Evolutionary conservation across 305 asterid genomes (phyloP), one percentile per base, ranked within the genome.

Genomic region (Fraxinus sp.): DNA sequence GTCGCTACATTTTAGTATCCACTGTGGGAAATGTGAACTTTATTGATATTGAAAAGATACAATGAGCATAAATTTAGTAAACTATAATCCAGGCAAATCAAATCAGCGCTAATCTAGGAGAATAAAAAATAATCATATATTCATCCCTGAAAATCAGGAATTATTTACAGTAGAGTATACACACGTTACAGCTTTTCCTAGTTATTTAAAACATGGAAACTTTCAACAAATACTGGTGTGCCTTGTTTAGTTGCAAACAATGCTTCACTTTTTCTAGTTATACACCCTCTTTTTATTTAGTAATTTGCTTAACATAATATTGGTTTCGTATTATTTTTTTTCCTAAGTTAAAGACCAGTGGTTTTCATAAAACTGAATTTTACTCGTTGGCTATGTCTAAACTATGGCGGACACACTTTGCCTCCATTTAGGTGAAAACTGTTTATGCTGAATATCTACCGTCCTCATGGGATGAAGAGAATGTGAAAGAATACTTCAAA

Each of bases 371-470:
- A 81, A 79, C 75, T 79, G 71, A 46, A 79, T 39, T 80, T 57
- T 26, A 24, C 49, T 46, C 76, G 44, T 74, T 52, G 64, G 55
- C 62, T 35, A 35, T 49, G 28, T 72, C 86, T 83, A 81, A 87
- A 76, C 37, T 81, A 55, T 72, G 77, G 77, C 79, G 18, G 81
- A 46, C 44, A 41, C 84, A 82, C 79, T 82, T 86, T 85, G 76
- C 77, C 74, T 84, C 73, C 82, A 71, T 83, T 46, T 80, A 92
- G 95, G 94, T 91, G 81, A 92, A 90, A 87, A 82, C 94, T 7
- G 90, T 93, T 79, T 92, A 86, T 89, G 95, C 91, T 84, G 97
- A 91, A 88, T 86, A 81, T 82, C 78, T 93, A 77, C 97, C 97
- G 64, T 83, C 88, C 76, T 86, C 89, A 10, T 93, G 97, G 97